Evolutionary conservation across 140 eudicot species (phyloP), one percentile per base, ranked within the genome.

Genomic region (Ambrosia hybrid): DNA sequence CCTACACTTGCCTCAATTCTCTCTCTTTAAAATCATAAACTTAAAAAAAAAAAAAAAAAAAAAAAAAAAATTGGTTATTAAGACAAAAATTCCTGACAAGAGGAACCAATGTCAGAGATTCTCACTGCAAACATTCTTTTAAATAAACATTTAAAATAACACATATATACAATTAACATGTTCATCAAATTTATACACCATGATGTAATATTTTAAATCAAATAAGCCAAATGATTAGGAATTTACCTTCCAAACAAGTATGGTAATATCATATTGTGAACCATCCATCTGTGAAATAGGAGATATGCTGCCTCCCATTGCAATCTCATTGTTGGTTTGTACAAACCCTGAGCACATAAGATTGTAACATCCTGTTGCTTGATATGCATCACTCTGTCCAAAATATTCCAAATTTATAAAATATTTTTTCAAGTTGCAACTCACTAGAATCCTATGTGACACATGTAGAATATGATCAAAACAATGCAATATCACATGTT

Each of bases 351-450:
- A 84, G 77, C 97, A 91, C 13, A 2, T 2, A n/a, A 90, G 80
- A 74, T 90, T 90, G 82, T 87, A 90, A 78, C 96, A 90, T 0
- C 95, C 95, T 36, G 95, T 91, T 83, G 85, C 85, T 72, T 88
- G 81, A 84, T 91, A 91, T 2, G 87, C 89, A 75, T 91, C 96
- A 77, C 93, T 88, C 97, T 91, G 86, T 65, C 70, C 56, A 71
- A 57, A 57, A 80, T 63, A 45, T 26, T 33, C 38, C 13, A 74
- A 33, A 46, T 33, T 37, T 9, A 80, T 15, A 43, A 30, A 17
- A 38, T 36, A 63, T 10, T 36, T 4, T 13, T 2, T 1, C 13
- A 55, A 68, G 4, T 9, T 5, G 30, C 26, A 34, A 38, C 21
- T 13, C 37, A 38, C 9, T 43, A 79, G 71, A 67, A 72, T 14